Evolutionary conservation across 2,329 filamentous ascomycete genomes (phyloP).

Genomic region (Keithomyces neogunnii): DNA sequence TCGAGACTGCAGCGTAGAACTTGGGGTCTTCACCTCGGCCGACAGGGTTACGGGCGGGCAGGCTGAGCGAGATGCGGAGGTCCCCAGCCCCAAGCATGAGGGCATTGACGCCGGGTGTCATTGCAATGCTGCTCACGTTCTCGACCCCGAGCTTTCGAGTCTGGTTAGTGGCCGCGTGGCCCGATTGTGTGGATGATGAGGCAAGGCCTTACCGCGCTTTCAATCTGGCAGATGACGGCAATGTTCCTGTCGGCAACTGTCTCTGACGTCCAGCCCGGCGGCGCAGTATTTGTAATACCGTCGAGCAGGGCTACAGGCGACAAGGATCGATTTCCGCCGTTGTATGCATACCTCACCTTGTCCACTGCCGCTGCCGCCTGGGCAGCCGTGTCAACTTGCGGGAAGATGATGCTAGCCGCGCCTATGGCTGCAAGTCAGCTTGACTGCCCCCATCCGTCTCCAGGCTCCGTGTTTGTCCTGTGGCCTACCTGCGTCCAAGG

Average conservation of each 20-base stretch:
- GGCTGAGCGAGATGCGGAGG: slow-evolving; percentile 4
- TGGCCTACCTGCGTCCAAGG: slow-evolving; percentile 6
- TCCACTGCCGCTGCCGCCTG: slow-evolving; percentile 2
- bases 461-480: not conserved
- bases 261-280: slow-evolving; percentile 5
- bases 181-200: not conserved
- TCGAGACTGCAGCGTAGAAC: too few species aligned
- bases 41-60: not conserved
- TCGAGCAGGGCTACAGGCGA: slow-evolving; percentile 1
- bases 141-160: slow-evolving; percentile 1
- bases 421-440: too few species aligned
- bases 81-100: slow-evolving; percentile 7
- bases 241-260: slow-evolving; percentile 7
- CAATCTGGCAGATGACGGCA: slow-evolving; percentile 8
- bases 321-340: slow-evolving; percentile 2
- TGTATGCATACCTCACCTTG: slow-evolving; percentile 5
- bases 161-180: too few species aligned
- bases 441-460: too few species aligned
- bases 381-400: too few species aligned
- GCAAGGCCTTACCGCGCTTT: slow-evolving; percentile 4
- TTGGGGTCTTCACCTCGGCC: too few species aligned
- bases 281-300: not conserved
- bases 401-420: too few species aligned
- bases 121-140: slow-evolving; percentile 3
- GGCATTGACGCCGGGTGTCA: slow-evolving; percentile 3